Evolutionary conservation across 164 flowering plant genomes (phyloP), one percentile per base, ranked within the genome.

Genomic region (Aristolochia californica): DNA sequence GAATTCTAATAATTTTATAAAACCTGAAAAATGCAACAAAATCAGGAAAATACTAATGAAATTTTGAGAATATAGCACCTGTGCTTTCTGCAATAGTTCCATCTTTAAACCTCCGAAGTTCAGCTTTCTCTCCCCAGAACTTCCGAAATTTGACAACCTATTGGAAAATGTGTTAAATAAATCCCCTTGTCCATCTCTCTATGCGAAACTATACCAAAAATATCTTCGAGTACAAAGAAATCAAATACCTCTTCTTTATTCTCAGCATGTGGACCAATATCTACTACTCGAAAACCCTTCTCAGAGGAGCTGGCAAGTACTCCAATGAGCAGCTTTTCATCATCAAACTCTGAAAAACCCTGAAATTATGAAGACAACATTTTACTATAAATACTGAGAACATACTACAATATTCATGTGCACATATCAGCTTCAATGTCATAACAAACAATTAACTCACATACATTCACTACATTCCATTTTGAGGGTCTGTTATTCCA

Each of bases 111-210:
- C 83, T 78, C 23, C 95, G 76, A 56, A 84, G 83, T 70, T 91
- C 93, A 27, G 97, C 79, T 67, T 87, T 89, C 53, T 85, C 89
- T 17, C 97, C 97, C 99, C 99, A 93, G 66, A 93, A 93, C 48
- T 73, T 83, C 47, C 94, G 75, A 66, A 80, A 93, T 43, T 70
- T 78, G 47, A 63, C 59, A 71, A 75, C 90, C 99, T 93, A 56
- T 10, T 14, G 17, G 54, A 24, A 50, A 24, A 10, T 55, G 34
- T 25, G 51, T 3, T 49, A 22, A 17, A 67, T 27, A 21, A 53
- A 47, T 22, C 28, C 15, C 9, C 2, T 12, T 16, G 2, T 12
- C 16, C 23, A 50, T 11, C 16, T 22, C 16, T 22, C 26, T 12
- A 9, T 34, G 7, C 10, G 11, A 34, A 34, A 34, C 10, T 34